Conservation (phyloP, 345 rosid genomes). For the sweet orange (Citrus sinensis) region DNA sequence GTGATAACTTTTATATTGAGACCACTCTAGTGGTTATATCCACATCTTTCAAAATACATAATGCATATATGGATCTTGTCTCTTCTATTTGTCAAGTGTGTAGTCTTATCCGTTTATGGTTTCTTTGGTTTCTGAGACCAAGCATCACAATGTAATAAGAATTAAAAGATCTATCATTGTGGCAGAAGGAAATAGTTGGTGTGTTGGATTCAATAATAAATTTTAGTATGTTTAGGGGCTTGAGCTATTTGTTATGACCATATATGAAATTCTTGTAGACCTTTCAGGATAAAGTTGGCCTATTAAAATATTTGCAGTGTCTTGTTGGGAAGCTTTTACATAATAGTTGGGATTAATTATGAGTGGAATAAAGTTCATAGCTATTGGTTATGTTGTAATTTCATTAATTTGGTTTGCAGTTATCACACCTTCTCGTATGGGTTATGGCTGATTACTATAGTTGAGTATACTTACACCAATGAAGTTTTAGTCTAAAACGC, state of each 20-base stretch:
- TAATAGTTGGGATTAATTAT: neutral
- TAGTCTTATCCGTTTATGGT: neutral
- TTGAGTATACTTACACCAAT: neutral
- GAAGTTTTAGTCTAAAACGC: neutral
- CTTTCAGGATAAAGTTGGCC: neutral
- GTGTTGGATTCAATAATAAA: neutral
- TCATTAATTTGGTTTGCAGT: neutral
- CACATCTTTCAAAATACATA: neutral
- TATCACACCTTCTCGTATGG: neutral
- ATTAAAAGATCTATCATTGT: neutral
- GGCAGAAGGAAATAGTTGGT: neutral
- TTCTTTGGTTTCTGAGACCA: neutral
- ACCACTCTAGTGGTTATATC: neutral
- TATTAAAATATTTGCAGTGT: neutral
- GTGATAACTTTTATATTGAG: neutral
- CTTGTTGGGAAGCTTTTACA: neutral
- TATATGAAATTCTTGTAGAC: neutral
- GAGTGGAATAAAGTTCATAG: neutral
- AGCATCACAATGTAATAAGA: neutral
- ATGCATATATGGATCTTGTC: neutral
- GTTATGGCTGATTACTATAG: neutral
- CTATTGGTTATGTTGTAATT: neutral
- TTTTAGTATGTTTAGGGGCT: neutral
- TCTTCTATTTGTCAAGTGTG: neutral
- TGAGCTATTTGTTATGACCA: neutral